A percentile compares a stretch with the other conserved stretches of the same genome.
Evolutionary conservation across 2,329 filamentous ascomycete genomes (phyloP).

Genomic region (Pestalotiopsis sp.): DNA sequence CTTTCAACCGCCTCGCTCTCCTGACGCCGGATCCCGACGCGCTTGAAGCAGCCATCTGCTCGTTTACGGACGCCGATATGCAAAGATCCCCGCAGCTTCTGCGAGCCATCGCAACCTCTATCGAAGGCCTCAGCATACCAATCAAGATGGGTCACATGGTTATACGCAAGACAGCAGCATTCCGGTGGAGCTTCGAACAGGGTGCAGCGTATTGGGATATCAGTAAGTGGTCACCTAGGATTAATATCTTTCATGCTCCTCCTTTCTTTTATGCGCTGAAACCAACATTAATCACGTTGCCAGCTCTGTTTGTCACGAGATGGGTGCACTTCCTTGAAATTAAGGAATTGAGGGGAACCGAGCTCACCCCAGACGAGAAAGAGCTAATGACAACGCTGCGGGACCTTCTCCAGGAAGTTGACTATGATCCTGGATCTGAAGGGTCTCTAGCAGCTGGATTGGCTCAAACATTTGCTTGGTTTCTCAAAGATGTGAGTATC

Average conservation of each 20-base stretch:
- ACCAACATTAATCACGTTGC: not conserved
- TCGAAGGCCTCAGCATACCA: not conserved
- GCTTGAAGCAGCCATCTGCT: not conserved
- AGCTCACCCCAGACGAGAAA: not conserved
- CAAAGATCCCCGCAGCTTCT: not conserved
- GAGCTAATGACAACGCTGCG: not conserved
- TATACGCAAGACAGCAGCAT: not conserved
- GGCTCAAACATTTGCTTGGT: not conserved
- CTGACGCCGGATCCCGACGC: not conserved
- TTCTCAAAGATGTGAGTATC: not conserved
- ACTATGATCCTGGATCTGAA: not conserved
- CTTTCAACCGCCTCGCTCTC: not conserved
- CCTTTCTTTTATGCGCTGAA: not conserved
- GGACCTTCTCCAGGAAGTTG: not conserved
- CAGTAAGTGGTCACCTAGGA: not conserved
- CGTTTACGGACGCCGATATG: not conserved
- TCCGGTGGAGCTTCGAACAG: not conserved
- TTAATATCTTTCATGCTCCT: not conserved
- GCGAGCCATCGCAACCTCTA: not conserved
- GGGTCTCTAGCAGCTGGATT: not conserved
- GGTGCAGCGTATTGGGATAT: not conserved
- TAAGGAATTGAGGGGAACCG: not conserved
- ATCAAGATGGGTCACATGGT: constrained; percentile 1
- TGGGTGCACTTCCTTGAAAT: not conserved
- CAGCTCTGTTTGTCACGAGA: not conserved